Evolutionary conservation across 306 rosid species (phyloP).

Genomic region (Sindora glabra): DNA sequence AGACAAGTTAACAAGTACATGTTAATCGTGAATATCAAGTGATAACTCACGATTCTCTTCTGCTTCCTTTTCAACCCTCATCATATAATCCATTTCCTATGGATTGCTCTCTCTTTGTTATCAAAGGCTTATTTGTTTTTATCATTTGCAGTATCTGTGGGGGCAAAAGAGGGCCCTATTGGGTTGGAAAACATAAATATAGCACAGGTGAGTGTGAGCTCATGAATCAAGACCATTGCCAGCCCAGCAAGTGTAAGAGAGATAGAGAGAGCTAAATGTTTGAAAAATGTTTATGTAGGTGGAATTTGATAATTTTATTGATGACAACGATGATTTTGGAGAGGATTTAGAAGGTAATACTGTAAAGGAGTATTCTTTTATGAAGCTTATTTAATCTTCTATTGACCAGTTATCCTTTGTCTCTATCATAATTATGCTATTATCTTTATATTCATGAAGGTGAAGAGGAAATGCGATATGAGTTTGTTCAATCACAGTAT

Average conservation of each 20-base stretch:
- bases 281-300: conserved; percentile 20
- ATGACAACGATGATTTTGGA: conserved; percentile 27
- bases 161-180: conserved; percentile 32
- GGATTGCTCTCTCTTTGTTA: neutral
- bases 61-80: neutral
- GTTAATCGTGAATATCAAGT: neutral
- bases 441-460: neutral
- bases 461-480: neutral
- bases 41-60: neutral
- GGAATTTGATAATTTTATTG: conserved; percentile 26
- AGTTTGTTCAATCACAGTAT: neutral
- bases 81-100: neutral
- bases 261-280: neutral
- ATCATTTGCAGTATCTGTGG: conserved; percentile 36
- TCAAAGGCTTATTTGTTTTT: neutral
- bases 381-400: neutral
- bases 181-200: conserved; percentile 52
- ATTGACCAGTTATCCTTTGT: neutral
- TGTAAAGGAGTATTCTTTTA: neutral
- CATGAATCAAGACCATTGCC: neutral
- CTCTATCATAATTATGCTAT: neutral
- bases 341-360: conserved; percentile 38
- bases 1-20: conserved; percentile 40
- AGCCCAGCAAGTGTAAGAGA: neutral
- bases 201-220: conserved; percentile 42